Conservation (phyloP, 1,284 basidiomycete genomes). For the Mycena sp. region DNA sequence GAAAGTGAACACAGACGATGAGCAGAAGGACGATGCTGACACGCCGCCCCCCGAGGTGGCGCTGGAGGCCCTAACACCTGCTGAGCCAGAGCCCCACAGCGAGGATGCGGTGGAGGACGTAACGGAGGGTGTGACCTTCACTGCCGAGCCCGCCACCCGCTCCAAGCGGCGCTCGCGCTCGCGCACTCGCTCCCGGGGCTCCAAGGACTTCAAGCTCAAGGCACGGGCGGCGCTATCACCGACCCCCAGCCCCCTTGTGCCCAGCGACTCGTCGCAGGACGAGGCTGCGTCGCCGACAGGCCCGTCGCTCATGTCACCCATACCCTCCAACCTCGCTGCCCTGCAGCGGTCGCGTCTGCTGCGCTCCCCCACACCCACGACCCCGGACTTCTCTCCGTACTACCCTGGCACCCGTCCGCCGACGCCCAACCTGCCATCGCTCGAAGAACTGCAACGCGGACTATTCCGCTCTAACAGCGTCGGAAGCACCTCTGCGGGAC, state of each 20-base stretch:
- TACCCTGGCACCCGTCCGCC: conserved; percentile 72
- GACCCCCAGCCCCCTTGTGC: conserved; percentile 52
- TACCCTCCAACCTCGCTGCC: conserved; percentile 63
- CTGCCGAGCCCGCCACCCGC: conserved; percentile 40
- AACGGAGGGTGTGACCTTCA: conserved; percentile 30
- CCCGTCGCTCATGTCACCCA: conserved; percentile 62
- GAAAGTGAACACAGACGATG: conserved; percentile 62
- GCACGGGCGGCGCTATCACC: conserved; percentile 48
- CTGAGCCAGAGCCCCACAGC: conserved; percentile 34
- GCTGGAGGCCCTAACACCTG: conserved; percentile 29
- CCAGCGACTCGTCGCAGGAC: conserved; percentile 75
- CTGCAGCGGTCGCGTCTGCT: conserved; percentile 63
- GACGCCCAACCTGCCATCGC: conserved; percentile 69
- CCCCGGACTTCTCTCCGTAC: conserved; percentile 59
- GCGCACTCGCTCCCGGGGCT: conserved; percentile 77
- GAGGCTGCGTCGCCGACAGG: conserved; percentile 49
- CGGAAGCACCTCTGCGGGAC: conserved; percentile 55
- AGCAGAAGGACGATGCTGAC: conserved; percentile 50
- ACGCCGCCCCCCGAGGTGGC: conserved; percentile 36
- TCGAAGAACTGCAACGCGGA: conserved; percentile 75
- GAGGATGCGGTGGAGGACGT: conserved; percentile 34
- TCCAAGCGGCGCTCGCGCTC: conserved; percentile 77
- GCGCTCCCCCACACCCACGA: conserved; percentile 61
- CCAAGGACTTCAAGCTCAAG: conserved; percentile 70
- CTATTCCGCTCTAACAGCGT: conserved; percentile 85